Percentiles rank a stretch among this genome's conserved stretches.
Evolutionary conservation across 2,329 filamentous ascomycete genomes (phyloP).

Genomic region (Chaetomiaceae sp.): DNA sequence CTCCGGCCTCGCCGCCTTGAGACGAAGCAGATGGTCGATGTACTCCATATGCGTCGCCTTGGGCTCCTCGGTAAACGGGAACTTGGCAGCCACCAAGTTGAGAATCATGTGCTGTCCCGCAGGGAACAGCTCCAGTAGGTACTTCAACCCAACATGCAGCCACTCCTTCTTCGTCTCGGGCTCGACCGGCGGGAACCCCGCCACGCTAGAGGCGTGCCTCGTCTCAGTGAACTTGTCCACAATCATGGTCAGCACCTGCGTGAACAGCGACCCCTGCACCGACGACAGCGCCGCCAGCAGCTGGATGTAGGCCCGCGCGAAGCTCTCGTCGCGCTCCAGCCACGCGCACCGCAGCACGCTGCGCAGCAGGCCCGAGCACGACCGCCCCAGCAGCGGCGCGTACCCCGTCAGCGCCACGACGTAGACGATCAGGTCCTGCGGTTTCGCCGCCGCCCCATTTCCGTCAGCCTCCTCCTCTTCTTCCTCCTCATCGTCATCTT

Average conservation of each 20-base stretch:
- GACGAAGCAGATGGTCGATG: conserved; percentile 73
- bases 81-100: conserved; percentile 61
- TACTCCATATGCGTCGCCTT: conserved; percentile 82
- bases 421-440: conserved; percentile 56
- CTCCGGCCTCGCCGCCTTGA: conserved; percentile 73
- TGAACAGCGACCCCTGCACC: conserved; percentile 74
- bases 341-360: conserved; percentile 58
- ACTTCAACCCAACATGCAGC: conserved; percentile 70
- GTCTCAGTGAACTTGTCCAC: conserved; percentile 68
- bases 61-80: conserved; percentile 72
- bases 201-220: conserved; percentile 41
- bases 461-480: conserved; percentile 38
- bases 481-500: conserved; percentile 41
- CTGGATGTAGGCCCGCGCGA: conserved; percentile 62
- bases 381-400: conserved; percentile 55
- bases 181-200: conserved; percentile 55
- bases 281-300: conserved; percentile 72
- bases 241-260: conserved; percentile 71
- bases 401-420: conserved; percentile 60
- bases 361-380: conserved; percentile 55
- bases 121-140: conserved; percentile 76
- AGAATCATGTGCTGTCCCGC: conserved; percentile 69
- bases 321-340: conserved; percentile 61
- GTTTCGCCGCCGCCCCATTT: conserved; percentile 42
- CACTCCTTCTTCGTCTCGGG: conserved; percentile 64